Evolutionary conservation across 1,284 basidiomycete species (phyloP).

Genomic region (Butyriboletus appendiculatus): DNA sequence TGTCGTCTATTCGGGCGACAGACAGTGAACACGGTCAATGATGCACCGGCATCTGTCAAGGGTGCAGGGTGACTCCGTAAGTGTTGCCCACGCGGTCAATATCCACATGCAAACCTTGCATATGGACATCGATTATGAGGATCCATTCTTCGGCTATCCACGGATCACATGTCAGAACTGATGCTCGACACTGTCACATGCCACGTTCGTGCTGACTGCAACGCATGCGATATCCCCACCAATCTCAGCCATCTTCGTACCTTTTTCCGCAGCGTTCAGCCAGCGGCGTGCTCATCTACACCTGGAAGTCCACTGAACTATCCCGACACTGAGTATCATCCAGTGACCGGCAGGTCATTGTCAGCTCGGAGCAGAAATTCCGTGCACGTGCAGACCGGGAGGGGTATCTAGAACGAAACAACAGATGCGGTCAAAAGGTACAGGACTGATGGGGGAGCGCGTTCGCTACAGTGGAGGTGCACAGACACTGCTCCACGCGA

Average conservation of each 20-base stretch:
- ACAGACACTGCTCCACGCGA: background rate
- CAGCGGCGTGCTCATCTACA: background rate
- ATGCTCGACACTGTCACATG: background rate
- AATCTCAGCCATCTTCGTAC: background rate
- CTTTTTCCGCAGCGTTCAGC: background rate
- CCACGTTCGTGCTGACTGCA: background rate
- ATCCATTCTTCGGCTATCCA: background rate
- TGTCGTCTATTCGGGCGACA: background rate
- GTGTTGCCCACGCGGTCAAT: background rate
- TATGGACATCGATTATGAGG: background rate
- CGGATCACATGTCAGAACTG: background rate
- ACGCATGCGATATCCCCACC: too few relatives aligned
- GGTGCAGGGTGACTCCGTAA: background rate
- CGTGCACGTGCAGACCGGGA: background rate
- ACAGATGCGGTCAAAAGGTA: too few relatives aligned
- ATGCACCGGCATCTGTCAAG: background rate
- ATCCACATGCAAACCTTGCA: background rate
- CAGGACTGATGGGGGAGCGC: background rate
- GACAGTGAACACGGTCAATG: background rate
- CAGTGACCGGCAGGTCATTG: background rate
- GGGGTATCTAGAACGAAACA: background rate
- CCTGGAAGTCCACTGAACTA: background rate
- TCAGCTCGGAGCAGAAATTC: conserved; percentile 3
- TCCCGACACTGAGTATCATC: conserved; percentile 1
- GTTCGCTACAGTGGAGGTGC: background rate